Evolutionary conservation across 2,329 filamentous ascomycete genomes (phyloP), one percentile per base, ranked within the genome.

Genomic region (Xylariaceae sp.): DNA sequence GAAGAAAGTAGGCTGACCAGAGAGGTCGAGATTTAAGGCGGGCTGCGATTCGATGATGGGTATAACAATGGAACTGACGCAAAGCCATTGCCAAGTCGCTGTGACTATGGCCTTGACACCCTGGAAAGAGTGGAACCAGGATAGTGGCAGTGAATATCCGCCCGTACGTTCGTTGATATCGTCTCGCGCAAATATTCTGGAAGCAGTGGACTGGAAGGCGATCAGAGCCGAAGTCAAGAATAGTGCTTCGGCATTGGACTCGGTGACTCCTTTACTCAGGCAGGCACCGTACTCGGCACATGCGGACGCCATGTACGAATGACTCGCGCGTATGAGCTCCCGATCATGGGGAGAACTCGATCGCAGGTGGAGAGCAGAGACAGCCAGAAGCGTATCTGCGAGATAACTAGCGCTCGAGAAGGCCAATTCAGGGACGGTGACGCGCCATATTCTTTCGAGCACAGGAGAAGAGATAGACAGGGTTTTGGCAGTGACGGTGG

Each of bases 61-160:
- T 30, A 82, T 78, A 45, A 86, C 82, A 11, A 81, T 77, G 1
- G 77, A 74, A 64, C 82, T 86, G 60, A 78, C 77, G 2, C 84
- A 78, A 51, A 88, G 78, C 80, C 81, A 87, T 59, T 80, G 81
- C 85, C 85, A 88, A 11, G 83, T 85, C 2, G 80, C 80, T 17
- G 84, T 81, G 0, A 87, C 84, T 39, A 88, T 78, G 1, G 84
- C 82, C 69, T 87, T 88, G 64, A 88, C 83, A 9, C 85, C 85
- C 66, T 87, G 85, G 67, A 86, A 87, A 3, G 85, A 81, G 67
- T 87, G 84, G 61, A 88, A 87, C 84, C 83, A 87, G 2, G 82
- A 78, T 49, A 87, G 72, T 0, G 85, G 85, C n/a, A 86, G 72
- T 15, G 77, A 75, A 67, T 88, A 88, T 45, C 75, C 75, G 50